phyloP scores from a whole-genome alignment of 495 filamentous ascomycete species.

The Penicillium lividum region DNA sequence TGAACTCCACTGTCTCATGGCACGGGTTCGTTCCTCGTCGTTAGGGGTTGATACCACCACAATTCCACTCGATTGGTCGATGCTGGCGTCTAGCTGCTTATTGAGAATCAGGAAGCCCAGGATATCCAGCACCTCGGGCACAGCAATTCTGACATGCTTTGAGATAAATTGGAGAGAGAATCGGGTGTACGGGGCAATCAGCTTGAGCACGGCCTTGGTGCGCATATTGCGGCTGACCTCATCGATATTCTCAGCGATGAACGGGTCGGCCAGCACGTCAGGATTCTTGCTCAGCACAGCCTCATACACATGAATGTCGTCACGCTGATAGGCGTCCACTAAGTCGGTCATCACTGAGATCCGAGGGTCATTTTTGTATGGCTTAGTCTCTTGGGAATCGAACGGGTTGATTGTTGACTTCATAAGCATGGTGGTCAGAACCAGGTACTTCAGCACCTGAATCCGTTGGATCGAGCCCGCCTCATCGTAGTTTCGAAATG shows the following conservation, averaged over 20 bases:
- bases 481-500: slow-evolving; percentile 98
- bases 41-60: slow-evolving; percentile 75
- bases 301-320: slow-evolving; percentile 92
- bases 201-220: slow-evolving; percentile 88
- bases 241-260: slow-evolving; percentile 98
- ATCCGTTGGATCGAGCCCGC: slow-evolving; percentile 94
- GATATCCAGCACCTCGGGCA: slow-evolving; percentile 88
- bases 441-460: slow-evolving; percentile 95
- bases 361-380: slow-evolving; percentile 91
- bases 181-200: slow-evolving; percentile 92
- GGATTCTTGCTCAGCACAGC: slow-evolving; percentile 82
- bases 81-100: slow-evolving; percentile 79
- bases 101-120: slow-evolving; percentile 90
- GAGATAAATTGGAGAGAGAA: slow-evolving; percentile 87
- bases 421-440: slow-evolving; percentile 97
- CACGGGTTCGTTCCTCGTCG: slow-evolving; percentile 72
- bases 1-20: slow-evolving; percentile 71
- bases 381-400: slow-evolving; percentile 99
- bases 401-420: slow-evolving; percentile 99
- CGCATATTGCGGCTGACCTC: slow-evolving; percentile 98
- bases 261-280: slow-evolving; percentile 87
- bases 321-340: slow-evolving; percentile 92
- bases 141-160: slow-evolving; percentile 78
- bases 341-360: slow-evolving; percentile 97
- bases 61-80: slow-evolving; percentile 83